Base-by-base conservation (phyloP, 768 basidiomycete genomes). In the Podaxis sp. region DNA sequence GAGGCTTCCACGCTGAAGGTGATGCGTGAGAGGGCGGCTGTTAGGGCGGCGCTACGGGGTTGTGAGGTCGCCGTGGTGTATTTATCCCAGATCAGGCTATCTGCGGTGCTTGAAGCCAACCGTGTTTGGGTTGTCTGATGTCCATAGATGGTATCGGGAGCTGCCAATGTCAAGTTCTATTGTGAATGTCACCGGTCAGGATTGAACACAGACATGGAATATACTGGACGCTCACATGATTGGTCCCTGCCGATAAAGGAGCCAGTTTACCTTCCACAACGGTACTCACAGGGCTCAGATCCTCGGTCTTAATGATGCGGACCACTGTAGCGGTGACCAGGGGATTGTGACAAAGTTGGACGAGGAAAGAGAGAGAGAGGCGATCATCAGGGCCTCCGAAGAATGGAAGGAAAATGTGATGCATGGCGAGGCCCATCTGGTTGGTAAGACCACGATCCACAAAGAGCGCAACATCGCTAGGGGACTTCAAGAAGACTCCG, bases 321-420 rank as follows among this genome's bases (percentile, higher is more conserved):
- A 96, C 76, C 0, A 94, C 85, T 0, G 91, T 94, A 0, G 93
- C 97, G 4, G 74, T 83, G 0, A 93, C 81, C 38, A 72, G 75
- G 0, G 82, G 71, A 64, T 89, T 88, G 36, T 74, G 73, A 57
- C 81, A 81, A 60, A 94, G 91, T 72, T 98, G 96, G 37, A 92
- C 85, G 3, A 93, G 84, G 68, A 98, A 86, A 33, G 82, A 76
- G 27, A 98, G 76, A 0, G 93, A 93, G 22, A 94, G 79, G 0
- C 97, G 86, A 71, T 98, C 96, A 71, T 99, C 96, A 0, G 93
- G 88, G 0, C 96, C 96, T 40, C 96, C 96, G 71, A 94, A 91
- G 85, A 96, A 98, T 0, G 96, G 92, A 46, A 95, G 70, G 72
- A 96, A 86, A 29, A 98, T 69, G 65, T 92, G 91, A 63, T 89